phyloP scores from a whole-genome alignment of 192 early-diverging fungal genomes.

The Backusella parvicylindrica region DNA sequence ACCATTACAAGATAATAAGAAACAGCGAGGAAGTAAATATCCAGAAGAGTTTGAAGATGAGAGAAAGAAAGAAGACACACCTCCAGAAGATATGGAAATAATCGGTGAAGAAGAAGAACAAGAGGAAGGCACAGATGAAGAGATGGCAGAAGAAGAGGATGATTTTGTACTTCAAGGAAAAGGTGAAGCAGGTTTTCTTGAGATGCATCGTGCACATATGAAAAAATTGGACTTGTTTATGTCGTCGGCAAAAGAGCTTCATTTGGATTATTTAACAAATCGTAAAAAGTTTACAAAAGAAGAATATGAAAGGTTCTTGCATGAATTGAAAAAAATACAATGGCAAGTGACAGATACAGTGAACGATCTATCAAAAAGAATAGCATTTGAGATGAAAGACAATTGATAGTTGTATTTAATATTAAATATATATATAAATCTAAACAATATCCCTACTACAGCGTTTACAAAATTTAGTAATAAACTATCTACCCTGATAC shows the following conservation, averaged over 20 bases:
- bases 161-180: background rate
- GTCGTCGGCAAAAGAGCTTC: background rate
- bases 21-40: background rate
- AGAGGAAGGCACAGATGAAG: background rate
- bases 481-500: too few relatives aligned
- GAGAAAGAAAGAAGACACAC: background rate
- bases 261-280: background rate
- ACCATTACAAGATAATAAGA: background rate
- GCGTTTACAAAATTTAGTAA: too few relatives aligned
- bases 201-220: background rate
- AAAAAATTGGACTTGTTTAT: background rate
- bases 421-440: too few relatives aligned
- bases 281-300: background rate
- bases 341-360: background rate
- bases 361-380: background rate
- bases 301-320: background rate
- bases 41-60: background rate
- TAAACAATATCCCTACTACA: too few relatives aligned
- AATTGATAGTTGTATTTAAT: too few relatives aligned
- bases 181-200: background rate
- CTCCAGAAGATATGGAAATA: background rate
- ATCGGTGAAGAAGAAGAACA: background rate
- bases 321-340: background rate
- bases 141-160: background rate
- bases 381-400: background rate